phyloP scores from a whole-genome alignment of 768 basidiomycete genomes.

The Naganishia friedmannii region DNA sequence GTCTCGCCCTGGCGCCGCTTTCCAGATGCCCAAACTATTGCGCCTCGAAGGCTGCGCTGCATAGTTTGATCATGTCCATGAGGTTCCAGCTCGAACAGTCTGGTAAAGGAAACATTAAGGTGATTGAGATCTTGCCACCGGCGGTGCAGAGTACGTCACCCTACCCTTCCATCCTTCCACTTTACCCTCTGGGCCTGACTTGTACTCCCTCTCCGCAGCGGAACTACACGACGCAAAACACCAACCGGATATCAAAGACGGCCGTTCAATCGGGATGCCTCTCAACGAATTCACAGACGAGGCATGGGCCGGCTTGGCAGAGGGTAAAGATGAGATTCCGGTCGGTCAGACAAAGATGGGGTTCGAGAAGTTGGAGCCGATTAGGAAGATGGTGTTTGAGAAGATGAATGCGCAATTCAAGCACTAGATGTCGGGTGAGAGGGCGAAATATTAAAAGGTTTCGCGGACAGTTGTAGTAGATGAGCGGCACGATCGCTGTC shows the following conservation, averaged over 20 bases:
- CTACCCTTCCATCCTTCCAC: not conserved
- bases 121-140: constrained; percentile 33
- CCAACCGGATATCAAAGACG: constrained; percentile 32
- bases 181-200: not conserved
- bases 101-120: constrained; percentile 21
- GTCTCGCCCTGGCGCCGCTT: constrained; percentile 29
- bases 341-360: constrained; percentile 23
- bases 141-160: constrained; percentile 21
- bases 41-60: constrained; percentile 31
- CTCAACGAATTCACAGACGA: constrained; percentile 30
- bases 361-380: constrained; percentile 24
- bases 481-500: not conserved
- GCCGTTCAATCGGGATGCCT: constrained; percentile 28
- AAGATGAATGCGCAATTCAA: constrained; percentile 18
- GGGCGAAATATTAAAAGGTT: too few relatives aligned
- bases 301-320: constrained; percentile 22
- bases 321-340: constrained; percentile 29
- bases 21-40: constrained; percentile 32
- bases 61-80: constrained; percentile 27
- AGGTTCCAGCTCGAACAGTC: constrained; percentile 27
- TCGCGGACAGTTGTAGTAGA: not conserved
- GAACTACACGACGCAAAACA: constrained; percentile 32
- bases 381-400: constrained; percentile 13
- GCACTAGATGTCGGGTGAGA: not conserved
- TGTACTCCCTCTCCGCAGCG: not conserved